Percentiles rank a stretch among this genome's conserved stretches.
phyloP scores from a whole-genome alignment of 2,329 filamentous ascomycete genomes.

The Escovopsis sp. region DNA sequence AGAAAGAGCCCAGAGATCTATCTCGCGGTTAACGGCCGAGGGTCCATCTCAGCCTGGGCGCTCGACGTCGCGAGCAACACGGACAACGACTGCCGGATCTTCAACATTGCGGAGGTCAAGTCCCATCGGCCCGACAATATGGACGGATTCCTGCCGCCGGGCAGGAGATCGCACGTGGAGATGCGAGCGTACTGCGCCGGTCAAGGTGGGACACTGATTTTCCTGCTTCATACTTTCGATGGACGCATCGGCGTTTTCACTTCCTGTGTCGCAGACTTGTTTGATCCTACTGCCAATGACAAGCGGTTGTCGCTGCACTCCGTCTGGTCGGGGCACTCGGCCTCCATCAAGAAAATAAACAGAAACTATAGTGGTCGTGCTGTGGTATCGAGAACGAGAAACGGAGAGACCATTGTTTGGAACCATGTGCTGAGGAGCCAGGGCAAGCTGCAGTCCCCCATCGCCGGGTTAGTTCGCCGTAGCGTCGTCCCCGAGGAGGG shows the following conservation, averaged over 20 bases:
- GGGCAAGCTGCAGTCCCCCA: constrained; percentile 8
- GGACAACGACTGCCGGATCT: constrained; percentile 52
- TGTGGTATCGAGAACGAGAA: constrained; percentile 63
- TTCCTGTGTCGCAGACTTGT: constrained; percentile 60
- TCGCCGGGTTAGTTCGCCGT: constrained; percentile 40
- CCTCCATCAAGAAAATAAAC: constrained; percentile 69
- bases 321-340: constrained; percentile 73
- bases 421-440: constrained; percentile 37
- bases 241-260: constrained; percentile 73
- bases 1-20: constrained; percentile 79
- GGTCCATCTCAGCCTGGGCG: constrained; percentile 84
- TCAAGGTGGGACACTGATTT: constrained; percentile 46
- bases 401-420: constrained; percentile 75
- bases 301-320: constrained; percentile 45
- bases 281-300: constrained; percentile 53
- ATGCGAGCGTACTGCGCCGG: constrained; percentile 59
- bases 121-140: constrained; percentile 35
- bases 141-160: constrained; percentile 13
- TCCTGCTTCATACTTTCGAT: constrained; percentile 74
- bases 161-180: constrained; percentile 38
- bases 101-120: constrained; percentile 71
- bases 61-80: constrained; percentile 63
- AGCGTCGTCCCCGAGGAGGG: constrained; percentile 51
- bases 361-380: constrained; percentile 69
- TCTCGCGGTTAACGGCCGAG: constrained; percentile 66